Evolutionary conservation across 805 yeast species (phyloP), one percentile per base, ranked within the genome.

Genomic region (Nakazawaea wyomingensis): DNA sequence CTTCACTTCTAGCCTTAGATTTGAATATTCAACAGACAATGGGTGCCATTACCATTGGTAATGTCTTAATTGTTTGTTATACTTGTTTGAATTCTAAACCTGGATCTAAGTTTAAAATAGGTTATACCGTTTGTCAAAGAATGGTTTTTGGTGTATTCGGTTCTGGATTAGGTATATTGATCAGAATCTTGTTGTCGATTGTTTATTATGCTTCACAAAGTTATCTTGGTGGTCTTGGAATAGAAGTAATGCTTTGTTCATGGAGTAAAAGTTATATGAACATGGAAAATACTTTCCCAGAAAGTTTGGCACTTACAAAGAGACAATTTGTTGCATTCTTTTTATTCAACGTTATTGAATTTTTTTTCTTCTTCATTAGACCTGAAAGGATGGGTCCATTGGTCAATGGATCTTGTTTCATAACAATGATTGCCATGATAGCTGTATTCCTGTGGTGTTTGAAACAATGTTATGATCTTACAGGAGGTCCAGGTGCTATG

Each of bases 61-160:
- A 74, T 53, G 49, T 68, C 4, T 48, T 76, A 13, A 71, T 76
- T 13, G 58, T 69, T 33, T 14, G 61, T 4, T 64, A 68, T 44
- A 71, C 79, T 13, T 50, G 70, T 30, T 64, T 72, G 10, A 73
- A 72, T 51, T 68, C 75, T 16, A 65, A 61, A 39, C 76, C 72
- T 0, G 81, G 81, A 34, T 53, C 59, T 14, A 67, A 71, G 37
- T 74, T 69, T 61, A 78, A 73, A 53, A 61, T 75, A 33, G 78
- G 79, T 1, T 75, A 63, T 48, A 67, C 79, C 3, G 62, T 74
- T 9, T 61, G 62, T 40, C 59, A 65, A 19, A 55, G 80, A 39
- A 62, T 65, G 37, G 57, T 69, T 0, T 74, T 69, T 57, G 80
- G 81, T 8, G 59, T 71, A 29, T 55, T 62, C 45, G 77, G 78